Evolutionary conservation across 2,329 filamentous ascomycete species (phyloP), one percentile per base, ranked within the genome.

Genomic region (Aspergillus sp.): DNA sequence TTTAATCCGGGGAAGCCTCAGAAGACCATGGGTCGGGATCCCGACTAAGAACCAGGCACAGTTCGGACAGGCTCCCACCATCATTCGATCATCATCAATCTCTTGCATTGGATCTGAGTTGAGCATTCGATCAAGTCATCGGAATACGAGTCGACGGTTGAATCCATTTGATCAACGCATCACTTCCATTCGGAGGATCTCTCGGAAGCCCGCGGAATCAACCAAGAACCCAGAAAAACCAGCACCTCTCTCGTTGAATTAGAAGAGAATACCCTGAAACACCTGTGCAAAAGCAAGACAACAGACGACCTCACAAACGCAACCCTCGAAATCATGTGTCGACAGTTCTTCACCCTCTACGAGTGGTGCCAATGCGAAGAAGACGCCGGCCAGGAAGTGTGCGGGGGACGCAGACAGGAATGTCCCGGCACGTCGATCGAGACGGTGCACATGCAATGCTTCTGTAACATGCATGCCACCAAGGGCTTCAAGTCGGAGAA

Each of bases 321-420:
- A 6, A 42, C n/a, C 5, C 16, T 20, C 17, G 6, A 20, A 42
- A 60, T 42, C 19, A 72, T 73, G 71, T 73, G 71, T 45, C 70
- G 66, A 45, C 66, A 71, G 62, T 70, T 66, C 47, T 63, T 66
- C 53, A 72, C 68, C 31, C 56, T 68, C 3, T 73, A 73, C 56
- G 64, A 64, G 49, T 73, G 68, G 68, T 73, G 71, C 54, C 68
- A 69, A 20, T 73, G 71, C 53, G 65, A 72, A 60, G 64, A 70
- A 58, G 64, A 70, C 23, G 64, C 65, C 14, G 65, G 71, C 14
- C 58, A 68, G 41, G 64, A 58, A 32, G 48, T 64, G 42, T 73
- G 71, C 40, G 53, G 65, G 10, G 57, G 57, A 25, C 58, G 63
- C 42, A 59, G 60, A 17, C 61, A 60, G 44, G 63, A 64, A 40